Conservation (phyloP, 1,284 basidiomycete genomes). For the Marasmius sp. region DNA sequence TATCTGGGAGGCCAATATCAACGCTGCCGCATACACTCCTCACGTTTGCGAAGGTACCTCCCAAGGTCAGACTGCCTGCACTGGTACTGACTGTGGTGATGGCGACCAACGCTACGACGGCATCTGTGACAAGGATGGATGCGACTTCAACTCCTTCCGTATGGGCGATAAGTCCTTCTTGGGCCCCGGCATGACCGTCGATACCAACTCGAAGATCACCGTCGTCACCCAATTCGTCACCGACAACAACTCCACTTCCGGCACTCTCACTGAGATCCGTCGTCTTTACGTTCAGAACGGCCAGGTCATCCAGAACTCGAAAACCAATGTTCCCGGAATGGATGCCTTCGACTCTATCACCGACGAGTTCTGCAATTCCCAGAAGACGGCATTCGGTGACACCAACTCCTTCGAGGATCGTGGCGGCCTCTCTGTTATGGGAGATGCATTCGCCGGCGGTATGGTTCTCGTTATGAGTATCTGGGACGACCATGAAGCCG, state of each 20-base stretch:
- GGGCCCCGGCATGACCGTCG: constrained; percentile 44
- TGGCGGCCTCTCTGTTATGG: constrained; percentile 41
- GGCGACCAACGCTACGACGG: constrained; percentile 38
- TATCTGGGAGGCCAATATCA: constrained; percentile 55
- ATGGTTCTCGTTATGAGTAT: constrained; percentile 47
- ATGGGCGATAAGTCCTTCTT: constrained; percentile 49
- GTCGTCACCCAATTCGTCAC: constrained; percentile 52
- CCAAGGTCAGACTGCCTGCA: constrained; percentile 38
- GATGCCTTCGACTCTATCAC: constrained; percentile 39
- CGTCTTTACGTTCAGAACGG: constrained; percentile 55
- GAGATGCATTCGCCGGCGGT: constrained; percentile 33
- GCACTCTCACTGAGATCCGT: constrained; percentile 49
- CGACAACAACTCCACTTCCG: constrained; percentile 41
- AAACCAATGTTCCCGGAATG: constrained; percentile 42
- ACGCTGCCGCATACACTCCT: constrained; percentile 43
- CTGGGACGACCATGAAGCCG: constrained; percentile 55
- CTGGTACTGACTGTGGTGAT: constrained; percentile 38
- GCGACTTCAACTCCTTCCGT: constrained; percentile 23
- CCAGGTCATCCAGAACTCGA: constrained; percentile 50
- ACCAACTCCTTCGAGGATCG: constrained; percentile 43
- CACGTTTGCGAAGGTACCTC: constrained; percentile 37
- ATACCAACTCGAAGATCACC: constrained; percentile 46
- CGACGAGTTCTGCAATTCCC: constrained; percentile 37
- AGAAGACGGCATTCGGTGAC: constrained; percentile 43
- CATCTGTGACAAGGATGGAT: constrained; percentile 52